Evolutionary conservation across 768 basidiomycete species (phyloP).

Genomic region (Cystobasidiopsis lactophilus): DNA sequence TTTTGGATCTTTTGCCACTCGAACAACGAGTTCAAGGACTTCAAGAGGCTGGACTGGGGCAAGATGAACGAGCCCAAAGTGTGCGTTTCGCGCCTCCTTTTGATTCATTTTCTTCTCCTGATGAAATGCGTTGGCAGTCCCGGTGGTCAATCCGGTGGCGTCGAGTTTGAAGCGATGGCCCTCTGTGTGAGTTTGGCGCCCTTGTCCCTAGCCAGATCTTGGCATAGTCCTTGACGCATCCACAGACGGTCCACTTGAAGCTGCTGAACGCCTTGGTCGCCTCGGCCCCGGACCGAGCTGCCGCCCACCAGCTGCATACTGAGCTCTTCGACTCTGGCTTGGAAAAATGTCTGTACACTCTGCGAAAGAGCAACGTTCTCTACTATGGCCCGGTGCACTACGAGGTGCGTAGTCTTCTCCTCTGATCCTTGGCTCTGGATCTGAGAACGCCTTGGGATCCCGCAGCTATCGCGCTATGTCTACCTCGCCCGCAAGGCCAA

Average conservation of each 20-base stretch:
- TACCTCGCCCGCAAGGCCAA: not conserved
- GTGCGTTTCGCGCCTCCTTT: no score
- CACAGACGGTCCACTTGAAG: conserved; percentile 64
- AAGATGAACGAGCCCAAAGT: conserved; percentile 75
- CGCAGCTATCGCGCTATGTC: conserved; percentile 68
- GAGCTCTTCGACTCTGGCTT: conserved; percentile 80
- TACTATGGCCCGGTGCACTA: conserved; percentile 91
- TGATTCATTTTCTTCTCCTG: no score
- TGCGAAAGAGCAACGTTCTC: conserved; percentile 78
- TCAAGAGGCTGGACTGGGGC: conserved; percentile 59
- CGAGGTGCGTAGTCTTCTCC: conserved; percentile 68
- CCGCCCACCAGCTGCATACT: conserved; percentile 57
- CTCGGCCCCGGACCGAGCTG: conserved; percentile 43
- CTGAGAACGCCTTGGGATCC: no score
- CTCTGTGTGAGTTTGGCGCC: conserved; percentile 47
- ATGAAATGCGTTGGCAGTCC: no score
- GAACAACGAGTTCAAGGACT: conserved; percentile 71
- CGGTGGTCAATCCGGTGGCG: conserved; percentile 94
- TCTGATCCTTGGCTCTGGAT: conserved; percentile 43
- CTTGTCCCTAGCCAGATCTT: not conserved
- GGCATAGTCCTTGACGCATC: not conserved
- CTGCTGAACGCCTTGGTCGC: conserved; percentile 60
- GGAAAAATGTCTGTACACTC: conserved; percentile 47
- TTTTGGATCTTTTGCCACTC: conserved; percentile 97
- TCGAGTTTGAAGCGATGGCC: conserved; percentile 89